phyloP scores from a whole-genome alignment of 139 green algal species.

The Coelastrella sp. region DNA sequence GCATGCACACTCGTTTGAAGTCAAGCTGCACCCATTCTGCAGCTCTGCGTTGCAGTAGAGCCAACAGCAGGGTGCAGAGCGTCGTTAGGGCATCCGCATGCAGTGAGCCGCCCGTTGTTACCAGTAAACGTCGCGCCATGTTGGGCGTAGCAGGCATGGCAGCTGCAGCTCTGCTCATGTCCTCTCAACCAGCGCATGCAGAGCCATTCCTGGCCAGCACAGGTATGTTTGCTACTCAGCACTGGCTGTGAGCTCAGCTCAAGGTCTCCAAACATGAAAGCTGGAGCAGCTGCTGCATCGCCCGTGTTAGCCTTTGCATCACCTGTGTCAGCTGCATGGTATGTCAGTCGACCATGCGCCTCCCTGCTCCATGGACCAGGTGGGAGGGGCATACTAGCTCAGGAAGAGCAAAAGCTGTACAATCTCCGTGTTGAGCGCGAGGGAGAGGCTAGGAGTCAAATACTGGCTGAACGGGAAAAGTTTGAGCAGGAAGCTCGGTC shows the following conservation, averaged over 20 bases:
- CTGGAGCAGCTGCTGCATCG: no score
- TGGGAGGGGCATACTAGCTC: conserved; percentile 70
- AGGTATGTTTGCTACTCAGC: conserved; percentile 33
- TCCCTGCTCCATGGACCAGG: neutral
- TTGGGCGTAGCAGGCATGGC: conserved; percentile 32
- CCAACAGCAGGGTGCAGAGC: neutral
- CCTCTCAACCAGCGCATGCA: neutral
- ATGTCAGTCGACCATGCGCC: no score
- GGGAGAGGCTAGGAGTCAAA: conserved; percentile 56
- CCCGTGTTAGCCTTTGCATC: no score
- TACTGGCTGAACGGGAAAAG: conserved; percentile 58
- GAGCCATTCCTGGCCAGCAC: conserved; percentile 53
- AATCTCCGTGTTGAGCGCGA: conserved; percentile 77
- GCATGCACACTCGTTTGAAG: neutral
- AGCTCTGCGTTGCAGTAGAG: neutral
- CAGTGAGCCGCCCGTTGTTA: neutral
- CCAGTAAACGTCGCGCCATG: neutral
- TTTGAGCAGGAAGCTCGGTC: conserved; percentile 64
- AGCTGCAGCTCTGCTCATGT: conserved; percentile 31
- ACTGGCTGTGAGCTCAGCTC: no score
- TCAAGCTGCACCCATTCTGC: neutral
- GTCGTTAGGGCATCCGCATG: neutral
- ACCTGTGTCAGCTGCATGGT: no score
- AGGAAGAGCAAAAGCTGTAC: conserved; percentile 81
- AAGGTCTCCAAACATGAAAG: no score